A percentile compares a stretch with the other conserved stretches of the same genome.
These are phyloP conservation scores for Moricandia moricandioides DNA, from an alignment of 345 rosid genomes.

Conservation along the genomic window DNA sequence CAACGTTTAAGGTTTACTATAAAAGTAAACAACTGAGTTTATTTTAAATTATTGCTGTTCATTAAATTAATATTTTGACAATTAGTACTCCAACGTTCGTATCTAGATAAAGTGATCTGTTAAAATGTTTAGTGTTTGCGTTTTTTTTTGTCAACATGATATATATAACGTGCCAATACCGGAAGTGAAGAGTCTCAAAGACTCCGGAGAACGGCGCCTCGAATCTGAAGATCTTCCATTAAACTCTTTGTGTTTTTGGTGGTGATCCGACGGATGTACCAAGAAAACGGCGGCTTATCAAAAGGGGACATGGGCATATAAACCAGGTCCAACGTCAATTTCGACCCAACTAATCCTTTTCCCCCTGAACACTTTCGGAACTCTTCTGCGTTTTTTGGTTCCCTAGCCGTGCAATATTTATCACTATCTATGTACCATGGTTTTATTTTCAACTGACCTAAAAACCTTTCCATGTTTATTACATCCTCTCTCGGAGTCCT, in stretches of 20 bases:
- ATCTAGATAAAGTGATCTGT: neutral
- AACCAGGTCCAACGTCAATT: slow-evolving; percentile 59
- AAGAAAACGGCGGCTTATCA: slow-evolving; percentile 76
- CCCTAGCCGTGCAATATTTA: slow-evolving; percentile 50
- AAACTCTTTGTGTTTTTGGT: slow-evolving; percentile 27
- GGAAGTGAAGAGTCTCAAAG: neutral
- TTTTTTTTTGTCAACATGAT: neutral
- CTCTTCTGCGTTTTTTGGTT: slow-evolving; percentile 59
- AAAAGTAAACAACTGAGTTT: neutral
- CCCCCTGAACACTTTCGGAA: slow-evolving; percentile 55
- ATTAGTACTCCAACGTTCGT: neutral
- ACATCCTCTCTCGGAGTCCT: slow-evolving; percentile 48
- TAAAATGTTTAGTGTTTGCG: neutral
- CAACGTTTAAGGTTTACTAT: neutral
- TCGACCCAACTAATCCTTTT: slow-evolving; percentile 68
- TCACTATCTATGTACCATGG: slow-evolving; percentile 60
- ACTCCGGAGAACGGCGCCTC: slow-evolving; percentile 6
- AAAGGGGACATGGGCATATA: slow-evolving; percentile 51
- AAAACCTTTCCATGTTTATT: slow-evolving; percentile 65
- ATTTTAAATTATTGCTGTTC: neutral
- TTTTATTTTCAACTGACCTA: slow-evolving; percentile 69
- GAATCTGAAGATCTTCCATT: neutral
- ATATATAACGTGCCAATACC: neutral
- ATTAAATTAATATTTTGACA: neutral
- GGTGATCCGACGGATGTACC: slow-evolving; percentile 74